A percentile compares a stretch with the other conserved stretches of the same genome.
phyloP scores from a whole-genome alignment of 192 early-diverging fungal genomes.

The Ambispora gerdemannii region DNA sequence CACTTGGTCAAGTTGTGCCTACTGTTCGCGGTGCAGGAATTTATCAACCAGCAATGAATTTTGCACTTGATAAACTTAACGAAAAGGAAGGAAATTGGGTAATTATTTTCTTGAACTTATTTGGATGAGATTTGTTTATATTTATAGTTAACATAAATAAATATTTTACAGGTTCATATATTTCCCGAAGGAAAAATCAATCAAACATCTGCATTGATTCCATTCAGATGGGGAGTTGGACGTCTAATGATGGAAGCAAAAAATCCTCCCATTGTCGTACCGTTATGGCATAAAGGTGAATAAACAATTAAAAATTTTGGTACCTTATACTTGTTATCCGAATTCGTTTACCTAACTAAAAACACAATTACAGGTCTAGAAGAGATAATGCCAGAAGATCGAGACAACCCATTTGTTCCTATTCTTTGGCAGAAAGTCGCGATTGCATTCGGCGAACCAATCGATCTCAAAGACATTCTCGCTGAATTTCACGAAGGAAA shows the following conservation, averaged over 20 bases:
- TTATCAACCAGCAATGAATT: slow-evolving; percentile 81
- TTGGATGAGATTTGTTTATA: not conserved
- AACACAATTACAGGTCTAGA: slow-evolving; percentile 52
- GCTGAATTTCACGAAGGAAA: slow-evolving; percentile 52
- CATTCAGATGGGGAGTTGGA: slow-evolving; percentile 86
- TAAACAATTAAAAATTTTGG: slow-evolving; percentile 33
- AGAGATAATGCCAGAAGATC: slow-evolving; percentile 55
- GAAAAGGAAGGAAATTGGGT: slow-evolving; percentile 72
- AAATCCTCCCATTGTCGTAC: slow-evolving; percentile 64
- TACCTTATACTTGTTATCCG: not conserved
- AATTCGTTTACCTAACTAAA: slow-evolving; percentile 31
- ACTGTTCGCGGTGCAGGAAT: slow-evolving; percentile 81
- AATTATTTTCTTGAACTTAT: not conserved
- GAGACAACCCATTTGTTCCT: slow-evolving; percentile 50
- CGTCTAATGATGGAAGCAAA: slow-evolving; percentile 78
- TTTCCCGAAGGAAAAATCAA: slow-evolving; percentile 82
- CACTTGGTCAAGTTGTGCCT: slow-evolving; percentile 77
- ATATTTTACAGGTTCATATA: slow-evolving; percentile 61
- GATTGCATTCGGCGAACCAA: slow-evolving; percentile 68
- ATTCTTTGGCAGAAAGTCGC: slow-evolving; percentile 53
- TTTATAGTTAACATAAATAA: not conserved
- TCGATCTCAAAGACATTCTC: slow-evolving; percentile 65
- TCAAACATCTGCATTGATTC: slow-evolving; percentile 53
- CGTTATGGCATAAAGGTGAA: slow-evolving; percentile 66
- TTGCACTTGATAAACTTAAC: slow-evolving; percentile 64